Percentiles rank a stretch among this genome's conserved stretches.
Evolutionary conservation across 345 rosid species (phyloP).

Genomic region (Citrus glauca): DNA sequence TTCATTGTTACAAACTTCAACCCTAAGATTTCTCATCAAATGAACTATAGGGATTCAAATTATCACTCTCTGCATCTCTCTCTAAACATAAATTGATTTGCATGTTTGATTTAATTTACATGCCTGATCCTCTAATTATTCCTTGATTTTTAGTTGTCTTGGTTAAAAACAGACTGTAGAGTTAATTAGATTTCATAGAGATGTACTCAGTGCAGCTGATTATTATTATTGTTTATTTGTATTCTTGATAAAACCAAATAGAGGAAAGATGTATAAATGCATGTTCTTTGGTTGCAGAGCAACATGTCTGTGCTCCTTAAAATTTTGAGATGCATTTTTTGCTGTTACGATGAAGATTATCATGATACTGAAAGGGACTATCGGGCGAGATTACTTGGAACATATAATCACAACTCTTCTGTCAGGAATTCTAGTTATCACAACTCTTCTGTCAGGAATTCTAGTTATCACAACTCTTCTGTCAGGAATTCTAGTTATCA

Average conservation of each 20-base stretch:
- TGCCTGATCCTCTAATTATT: neutral
- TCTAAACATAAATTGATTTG: neutral
- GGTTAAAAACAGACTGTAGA: neutral
- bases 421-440: neutral
- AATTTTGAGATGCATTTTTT: constrained; percentile 21
- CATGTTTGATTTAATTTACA: neutral
- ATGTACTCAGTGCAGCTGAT: neutral
- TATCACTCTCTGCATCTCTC: neutral
- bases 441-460: neutral
- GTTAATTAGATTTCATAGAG: neutral
- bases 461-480: neutral
- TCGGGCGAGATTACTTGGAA: neutral
- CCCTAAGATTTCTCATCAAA: too few relatives aligned
- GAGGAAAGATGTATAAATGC: neutral
- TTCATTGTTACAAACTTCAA: too few relatives aligned
- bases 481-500: neutral
- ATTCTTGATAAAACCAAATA: neutral
- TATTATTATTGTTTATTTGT: neutral
- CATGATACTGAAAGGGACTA: neutral
- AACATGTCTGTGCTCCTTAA: constrained; percentile 18
- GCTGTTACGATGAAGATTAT: constrained; percentile 16
- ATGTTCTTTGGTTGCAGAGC: neutral
- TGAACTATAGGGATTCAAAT: too few relatives aligned
- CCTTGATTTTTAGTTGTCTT: neutral
- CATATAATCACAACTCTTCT: neutral